phyloP scores from a whole-genome alignment of 2,329 filamentous ascomycete species.

The Emmonsiellopsis sp. region DNA sequence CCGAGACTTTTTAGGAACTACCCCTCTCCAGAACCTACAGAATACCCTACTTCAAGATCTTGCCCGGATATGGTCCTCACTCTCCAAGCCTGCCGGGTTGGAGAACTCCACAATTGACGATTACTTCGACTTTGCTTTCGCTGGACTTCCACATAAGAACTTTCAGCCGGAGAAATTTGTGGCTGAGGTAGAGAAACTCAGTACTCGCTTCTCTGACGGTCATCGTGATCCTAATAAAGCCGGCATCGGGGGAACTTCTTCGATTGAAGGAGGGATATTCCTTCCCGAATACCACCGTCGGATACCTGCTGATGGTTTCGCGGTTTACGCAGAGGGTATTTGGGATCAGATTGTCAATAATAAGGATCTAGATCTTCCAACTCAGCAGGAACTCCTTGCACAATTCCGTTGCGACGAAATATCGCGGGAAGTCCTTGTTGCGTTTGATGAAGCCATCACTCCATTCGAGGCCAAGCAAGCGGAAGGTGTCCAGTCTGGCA shows the following conservation, averaged over 20 bases:
- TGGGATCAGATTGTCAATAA: conserved; percentile 99
- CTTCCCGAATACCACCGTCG: conserved; percentile 89
- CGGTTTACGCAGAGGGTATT: conserved; percentile 82
- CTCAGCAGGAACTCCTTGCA: conserved; percentile 90
- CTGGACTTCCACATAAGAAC: conserved; percentile 91
- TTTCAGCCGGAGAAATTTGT: conserved; percentile 88
- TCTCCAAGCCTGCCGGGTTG: conserved; percentile 82
- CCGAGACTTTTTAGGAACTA: conserved; percentile 88
- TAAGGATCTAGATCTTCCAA: conserved; percentile 93
- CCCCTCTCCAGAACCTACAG: conserved; percentile 80
- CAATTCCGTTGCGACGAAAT: conserved; percentile 99
- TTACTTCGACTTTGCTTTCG: conserved; percentile 98
- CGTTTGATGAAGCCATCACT: conserved; percentile 70
- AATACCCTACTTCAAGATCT: conserved; percentile 86
- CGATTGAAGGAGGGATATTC: conserved; percentile 72
- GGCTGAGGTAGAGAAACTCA: conserved; percentile 68
- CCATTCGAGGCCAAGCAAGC: conserved; percentile 83
- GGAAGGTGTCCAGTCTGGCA: conserved; percentile 64
- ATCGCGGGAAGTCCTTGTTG: conserved; percentile 72
- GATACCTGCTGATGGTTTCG: conserved; percentile 95
- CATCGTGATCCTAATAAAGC: conserved; percentile 59
- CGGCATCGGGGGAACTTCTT: conserved; percentile 57
- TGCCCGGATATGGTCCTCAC: conserved; percentile 80
- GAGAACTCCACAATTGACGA: conserved; percentile 87
- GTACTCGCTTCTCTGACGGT: conserved; percentile 72